Conservation (phyloP, 768 basidiomycete species). For the Leccinum ochraceum region DNA sequence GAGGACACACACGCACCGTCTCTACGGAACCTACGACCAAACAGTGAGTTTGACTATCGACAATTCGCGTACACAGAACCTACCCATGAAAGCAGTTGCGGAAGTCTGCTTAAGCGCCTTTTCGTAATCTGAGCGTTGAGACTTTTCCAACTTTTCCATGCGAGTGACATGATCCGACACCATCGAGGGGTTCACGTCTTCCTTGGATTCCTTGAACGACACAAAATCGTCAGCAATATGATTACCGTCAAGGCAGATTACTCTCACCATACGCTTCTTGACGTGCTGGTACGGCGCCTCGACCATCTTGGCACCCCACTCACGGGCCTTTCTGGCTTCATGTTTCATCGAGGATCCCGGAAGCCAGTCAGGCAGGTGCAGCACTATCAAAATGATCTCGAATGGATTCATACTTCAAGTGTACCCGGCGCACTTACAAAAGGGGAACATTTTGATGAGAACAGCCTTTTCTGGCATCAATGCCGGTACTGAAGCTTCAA, state of each 20-base stretch:
- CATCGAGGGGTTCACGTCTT: slow-evolving; percentile 11
- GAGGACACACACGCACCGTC: slow-evolving; percentile 4
- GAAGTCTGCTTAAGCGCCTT: slow-evolving; percentile 19
- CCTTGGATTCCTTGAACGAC: slow-evolving; percentile 8
- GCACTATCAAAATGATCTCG: slow-evolving; percentile 15
- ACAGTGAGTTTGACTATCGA: background rate
- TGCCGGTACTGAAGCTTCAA: slow-evolving; percentile 5
- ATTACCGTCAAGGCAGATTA: background rate
- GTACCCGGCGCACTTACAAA: slow-evolving; percentile 9
- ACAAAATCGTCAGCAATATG: background rate
- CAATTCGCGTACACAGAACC: background rate
- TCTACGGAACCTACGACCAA: slow-evolving; percentile 12
- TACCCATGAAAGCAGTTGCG: slow-evolving; percentile 19
- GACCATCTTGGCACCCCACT: slow-evolving; percentile 11
- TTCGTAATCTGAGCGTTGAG: slow-evolving; percentile 10
- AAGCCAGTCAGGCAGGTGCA: slow-evolving; percentile 30
- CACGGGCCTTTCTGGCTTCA: slow-evolving; percentile 10
- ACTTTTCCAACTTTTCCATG: slow-evolving; percentile 11
- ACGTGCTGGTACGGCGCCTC: slow-evolving; percentile 20
- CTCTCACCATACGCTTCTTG: slow-evolving; percentile 11
- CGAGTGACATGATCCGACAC: slow-evolving; percentile 15
- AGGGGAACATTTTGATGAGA: slow-evolving; percentile 18
- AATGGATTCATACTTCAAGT: background rate
- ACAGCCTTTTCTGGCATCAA: slow-evolving; percentile 16
- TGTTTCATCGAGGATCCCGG: slow-evolving; percentile 19